Evolutionary conservation across 176 grass and related monocot species (phyloP).

Genomic region (Cenchrus purpureus): DNA sequence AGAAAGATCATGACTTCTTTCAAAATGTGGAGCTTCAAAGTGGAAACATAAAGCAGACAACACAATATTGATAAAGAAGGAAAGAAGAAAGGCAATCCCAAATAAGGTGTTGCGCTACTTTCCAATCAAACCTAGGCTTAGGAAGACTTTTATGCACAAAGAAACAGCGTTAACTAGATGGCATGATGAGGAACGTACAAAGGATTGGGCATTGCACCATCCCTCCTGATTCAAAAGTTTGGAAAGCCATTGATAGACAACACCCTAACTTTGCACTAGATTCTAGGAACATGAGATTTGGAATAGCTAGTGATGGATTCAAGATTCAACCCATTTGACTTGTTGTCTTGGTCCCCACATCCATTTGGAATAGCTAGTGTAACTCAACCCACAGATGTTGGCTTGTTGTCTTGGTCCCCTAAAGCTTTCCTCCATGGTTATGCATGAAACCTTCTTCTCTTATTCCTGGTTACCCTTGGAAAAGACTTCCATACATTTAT

Average conservation of each 20-base stretch:
- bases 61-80: not conserved
- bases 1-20: not conserved
- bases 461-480: slow-evolving; percentile 10
- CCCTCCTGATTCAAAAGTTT: not conserved
- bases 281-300: not conserved
- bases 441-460: slow-evolving; percentile 32
- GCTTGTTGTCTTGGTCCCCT: slow-evolving; percentile 20
- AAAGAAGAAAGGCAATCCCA: slow-evolving; percentile 17
- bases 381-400: slow-evolving; percentile 1
- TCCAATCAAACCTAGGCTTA: slow-evolving; percentile 4
- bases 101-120: slow-evolving; percentile 9
- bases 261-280: not conserved
- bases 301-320: too few species aligned
- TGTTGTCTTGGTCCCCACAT: too few species aligned
- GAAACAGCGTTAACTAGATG: slow-evolving; percentile 1
- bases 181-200: slow-evolving; percentile 1
- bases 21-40: not conserved
- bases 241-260: not conserved
- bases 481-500: slow-evolving; percentile 32
- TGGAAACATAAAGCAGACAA: slow-evolving; percentile 22
- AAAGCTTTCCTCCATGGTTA: slow-evolving; percentile 24
- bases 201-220: slow-evolving; percentile 7
- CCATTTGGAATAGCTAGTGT: not conserved
- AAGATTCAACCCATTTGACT: too few species aligned
- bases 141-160: slow-evolving; percentile 5